A percentile compares a stretch with the other conserved stretches of the same genome.
Evolutionary conservation across 2,329 filamentous ascomycete genomes (phyloP).

Genomic region (Pleomassaria siparia): DNA sequence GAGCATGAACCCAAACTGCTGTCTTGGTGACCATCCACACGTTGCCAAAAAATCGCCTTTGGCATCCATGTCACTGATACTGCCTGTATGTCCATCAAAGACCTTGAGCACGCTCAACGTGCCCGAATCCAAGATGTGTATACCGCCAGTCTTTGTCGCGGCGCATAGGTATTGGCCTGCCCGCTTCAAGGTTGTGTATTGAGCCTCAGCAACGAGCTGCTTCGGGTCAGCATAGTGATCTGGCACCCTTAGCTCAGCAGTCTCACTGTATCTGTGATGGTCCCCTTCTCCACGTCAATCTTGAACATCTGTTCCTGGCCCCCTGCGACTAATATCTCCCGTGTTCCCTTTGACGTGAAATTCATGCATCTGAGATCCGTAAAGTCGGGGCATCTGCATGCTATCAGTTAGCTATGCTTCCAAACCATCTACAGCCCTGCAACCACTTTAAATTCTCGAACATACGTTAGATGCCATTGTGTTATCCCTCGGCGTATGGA

Average conservation of each 20-base stretch:
- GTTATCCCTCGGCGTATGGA: slow-evolving; percentile 78
- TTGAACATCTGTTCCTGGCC: slow-evolving; percentile 84
- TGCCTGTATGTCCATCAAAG: slow-evolving; percentile 87
- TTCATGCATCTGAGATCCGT: slow-evolving; percentile 90
- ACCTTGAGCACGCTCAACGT: slow-evolving; percentile 77
- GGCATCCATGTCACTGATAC: slow-evolving; percentile 96
- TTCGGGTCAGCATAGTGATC: slow-evolving; percentile 33
- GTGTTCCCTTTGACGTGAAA: slow-evolving; percentile 82
- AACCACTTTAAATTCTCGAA: not conserved
- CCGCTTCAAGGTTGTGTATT: slow-evolving; percentile 91
- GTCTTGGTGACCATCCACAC: slow-evolving; percentile 86
- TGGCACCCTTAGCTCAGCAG: not conserved
- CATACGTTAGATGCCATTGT: slow-evolving; percentile 83
- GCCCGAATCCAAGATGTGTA: slow-evolving; percentile 82
- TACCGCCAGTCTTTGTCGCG: slow-evolving; percentile 76
- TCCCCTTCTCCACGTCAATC: slow-evolving; percentile 62
- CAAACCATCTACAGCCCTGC: not conserved
- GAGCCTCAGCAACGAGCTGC: slow-evolving; percentile 68
- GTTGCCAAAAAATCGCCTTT: slow-evolving; percentile 94
- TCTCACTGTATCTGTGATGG: slow-evolving; percentile 45
- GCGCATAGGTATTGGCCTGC: slow-evolving; percentile 86
- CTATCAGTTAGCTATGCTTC: not conserved
- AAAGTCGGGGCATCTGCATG: slow-evolving; percentile 69
- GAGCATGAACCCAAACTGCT: slow-evolving; percentile 76
- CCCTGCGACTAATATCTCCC: slow-evolving; percentile 84